These are phyloP conservation scores for Neurospora sp. DNA, from an alignment of 495 filamentous ascomycete species.

Conservation along the genomic window DNA sequence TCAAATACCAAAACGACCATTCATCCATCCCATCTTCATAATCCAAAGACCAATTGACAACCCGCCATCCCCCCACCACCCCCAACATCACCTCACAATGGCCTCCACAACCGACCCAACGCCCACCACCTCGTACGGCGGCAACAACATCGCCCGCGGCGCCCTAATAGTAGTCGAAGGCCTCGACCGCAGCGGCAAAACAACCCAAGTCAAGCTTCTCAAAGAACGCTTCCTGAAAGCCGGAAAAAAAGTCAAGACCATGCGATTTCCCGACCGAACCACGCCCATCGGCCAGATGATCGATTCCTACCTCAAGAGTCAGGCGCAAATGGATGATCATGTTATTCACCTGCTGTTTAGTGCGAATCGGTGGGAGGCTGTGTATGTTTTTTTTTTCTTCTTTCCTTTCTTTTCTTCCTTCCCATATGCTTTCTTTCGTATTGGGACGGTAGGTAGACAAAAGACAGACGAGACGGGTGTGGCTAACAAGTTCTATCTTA, in stretches of 20 bases:
- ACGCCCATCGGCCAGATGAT: conserved; percentile 89
- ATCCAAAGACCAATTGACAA: too few relatives aligned
- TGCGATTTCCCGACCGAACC: conserved; percentile 85
- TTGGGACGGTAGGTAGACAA: too few relatives aligned
- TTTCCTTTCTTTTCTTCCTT: not conserved
- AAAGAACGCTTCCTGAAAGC: conserved; percentile 45
- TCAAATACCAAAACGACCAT: too few relatives aligned
- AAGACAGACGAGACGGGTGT: too few relatives aligned
- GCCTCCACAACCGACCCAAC: not conserved
- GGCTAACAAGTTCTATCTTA: not conserved
- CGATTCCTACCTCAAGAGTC: conserved; percentile 67
- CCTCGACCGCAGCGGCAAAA: conserved; percentile 89
- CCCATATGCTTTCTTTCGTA: not conserved
- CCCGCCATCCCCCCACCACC: too few relatives aligned
- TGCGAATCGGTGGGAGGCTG: conserved; percentile 89
- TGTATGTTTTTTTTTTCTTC: conserved; percentile 29
- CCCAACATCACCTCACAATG: not conserved
- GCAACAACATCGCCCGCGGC: conserved; percentile 37
- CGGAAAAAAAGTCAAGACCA: conserved; percentile 56
- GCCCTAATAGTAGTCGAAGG: conserved; percentile 87
- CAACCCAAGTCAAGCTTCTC: conserved; percentile 77
- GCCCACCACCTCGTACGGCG: not conserved
- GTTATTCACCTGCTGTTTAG: conserved; percentile 92
- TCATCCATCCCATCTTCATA: too few relatives aligned
- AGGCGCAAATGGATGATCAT: conserved; percentile 75